phyloP scores from a whole-genome alignment of 495 filamentous ascomycete species.

The Hyphodiscus hymeniophilus region DNA sequence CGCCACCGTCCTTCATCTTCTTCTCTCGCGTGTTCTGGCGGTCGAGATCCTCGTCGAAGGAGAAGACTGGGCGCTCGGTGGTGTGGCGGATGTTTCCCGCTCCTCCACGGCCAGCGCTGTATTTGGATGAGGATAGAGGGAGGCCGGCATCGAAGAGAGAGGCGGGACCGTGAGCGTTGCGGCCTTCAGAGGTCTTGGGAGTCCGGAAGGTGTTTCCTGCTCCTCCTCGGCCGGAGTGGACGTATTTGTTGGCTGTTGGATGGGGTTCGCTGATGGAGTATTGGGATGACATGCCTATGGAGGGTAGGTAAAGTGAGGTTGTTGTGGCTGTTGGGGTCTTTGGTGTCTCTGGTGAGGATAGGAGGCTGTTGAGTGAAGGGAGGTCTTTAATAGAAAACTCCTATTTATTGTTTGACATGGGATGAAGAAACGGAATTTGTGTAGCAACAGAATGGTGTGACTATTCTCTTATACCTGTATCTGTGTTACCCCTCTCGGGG shows the following conservation, averaged over 20 bases:
- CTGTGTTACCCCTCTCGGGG: background rate
- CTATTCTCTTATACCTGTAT: background rate
- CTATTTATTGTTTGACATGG: background rate
- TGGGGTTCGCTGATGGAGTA: conserved; percentile 76
- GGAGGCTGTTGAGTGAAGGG: background rate
- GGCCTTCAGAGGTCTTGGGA: conserved; percentile 42
- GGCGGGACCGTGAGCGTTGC: conserved; percentile 45
- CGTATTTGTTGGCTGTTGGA: conserved; percentile 59
- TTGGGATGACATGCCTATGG: conserved; percentile 20
- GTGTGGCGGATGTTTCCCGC: conserved; percentile 76
- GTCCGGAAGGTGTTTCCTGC: conserved; percentile 78
- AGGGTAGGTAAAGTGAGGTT: background rate
- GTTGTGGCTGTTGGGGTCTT: background rate
- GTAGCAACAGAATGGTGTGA: background rate
- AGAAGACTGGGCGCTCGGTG: conserved; percentile 62
- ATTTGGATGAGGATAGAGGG: conserved; percentile 42
- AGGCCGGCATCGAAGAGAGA: conserved; percentile 31
- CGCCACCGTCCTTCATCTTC: conserved; percentile 48
- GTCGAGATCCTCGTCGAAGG: conserved; percentile 87
- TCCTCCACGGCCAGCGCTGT: conserved; percentile 78
- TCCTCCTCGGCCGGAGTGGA: conserved; percentile 79
- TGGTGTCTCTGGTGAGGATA: background rate
- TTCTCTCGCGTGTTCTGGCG: conserved; percentile 52
- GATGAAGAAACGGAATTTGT: background rate
- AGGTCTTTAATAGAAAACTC: background rate